phyloP scores from a whole-genome alignment of 495 filamentous ascomycete species.

The Penicillium samsonianum region DNA sequence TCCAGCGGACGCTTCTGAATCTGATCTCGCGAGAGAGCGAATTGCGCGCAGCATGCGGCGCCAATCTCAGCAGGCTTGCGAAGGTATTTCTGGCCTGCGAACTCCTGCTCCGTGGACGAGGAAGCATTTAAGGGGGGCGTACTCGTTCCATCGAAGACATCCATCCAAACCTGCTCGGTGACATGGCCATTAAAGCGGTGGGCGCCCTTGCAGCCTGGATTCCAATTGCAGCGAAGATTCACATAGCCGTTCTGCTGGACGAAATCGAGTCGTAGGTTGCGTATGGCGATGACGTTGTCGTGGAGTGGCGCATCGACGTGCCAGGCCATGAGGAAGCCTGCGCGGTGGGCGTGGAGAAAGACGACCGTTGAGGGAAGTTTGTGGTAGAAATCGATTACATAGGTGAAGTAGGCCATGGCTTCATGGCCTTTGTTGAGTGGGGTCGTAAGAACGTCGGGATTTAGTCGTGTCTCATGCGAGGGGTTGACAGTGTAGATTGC shows the following conservation, averaged over 20 bases:
- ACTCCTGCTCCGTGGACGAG: slow-evolving; percentile 17
- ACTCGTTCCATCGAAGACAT: slow-evolving; percentile 55
- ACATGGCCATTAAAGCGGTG: slow-evolving; percentile 59
- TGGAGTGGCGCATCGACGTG: slow-evolving; percentile 61
- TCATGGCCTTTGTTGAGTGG: slow-evolving; percentile 72
- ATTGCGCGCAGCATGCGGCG: slow-evolving; percentile 68
- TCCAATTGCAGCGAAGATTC: slow-evolving; percentile 67
- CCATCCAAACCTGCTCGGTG: slow-evolving; percentile 52
- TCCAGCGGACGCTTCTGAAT: slow-evolving; percentile 55
- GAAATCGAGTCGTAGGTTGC: slow-evolving; percentile 50
- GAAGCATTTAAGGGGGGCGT: slow-evolving; percentile 49
- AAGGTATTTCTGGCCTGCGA: slow-evolving; percentile 20
- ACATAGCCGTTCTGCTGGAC: slow-evolving; percentile 61
- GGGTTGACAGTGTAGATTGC: slow-evolving; percentile 68
- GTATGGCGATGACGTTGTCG: slow-evolving; percentile 56
- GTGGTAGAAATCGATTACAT: slow-evolving; percentile 72
- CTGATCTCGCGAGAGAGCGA: slow-evolving; percentile 56
- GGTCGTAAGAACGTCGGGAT: slow-evolving; percentile 39
- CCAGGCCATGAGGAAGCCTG: slow-evolving; percentile 54
- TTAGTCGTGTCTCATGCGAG: slow-evolving; percentile 48
- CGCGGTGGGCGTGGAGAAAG: slow-evolving; percentile 68
- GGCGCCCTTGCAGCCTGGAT: slow-evolving; percentile 58
- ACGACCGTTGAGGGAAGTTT: slow-evolving; percentile 63
- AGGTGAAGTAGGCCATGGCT: slow-evolving; percentile 72
- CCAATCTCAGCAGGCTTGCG: slow-evolving; percentile 39